These are phyloP conservation scores for Syncephalastrum contaminatum DNA, from an alignment of 371 early-diverging fungal genomes.

Conservation along the genomic window DNA sequence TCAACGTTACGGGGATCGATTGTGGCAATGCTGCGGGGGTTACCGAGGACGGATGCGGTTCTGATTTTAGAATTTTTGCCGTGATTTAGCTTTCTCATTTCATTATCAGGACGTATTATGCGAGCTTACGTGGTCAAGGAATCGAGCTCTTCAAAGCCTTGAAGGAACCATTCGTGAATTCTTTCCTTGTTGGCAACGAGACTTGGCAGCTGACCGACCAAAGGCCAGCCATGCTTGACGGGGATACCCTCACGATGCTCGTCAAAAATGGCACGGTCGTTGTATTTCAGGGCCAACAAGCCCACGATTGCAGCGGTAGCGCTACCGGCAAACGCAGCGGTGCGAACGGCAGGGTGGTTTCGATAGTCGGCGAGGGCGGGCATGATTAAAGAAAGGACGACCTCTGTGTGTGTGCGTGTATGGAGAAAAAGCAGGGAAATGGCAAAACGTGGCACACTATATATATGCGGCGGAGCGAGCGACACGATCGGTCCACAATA, in stretches of 20 bases:
- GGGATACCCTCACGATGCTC: slow-evolving; percentile 20
- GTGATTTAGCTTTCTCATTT: no score
- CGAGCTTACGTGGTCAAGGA: slow-evolving; percentile 28
- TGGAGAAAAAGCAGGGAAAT: slow-evolving; percentile 10
- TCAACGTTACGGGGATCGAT: slow-evolving; percentile 26
- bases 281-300: slow-evolving; percentile 31
- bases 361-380: slow-evolving; percentile 1
- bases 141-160: slow-evolving; percentile 5
- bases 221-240: slow-evolving; percentile 18
- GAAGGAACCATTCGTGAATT: slow-evolving; percentile 18
- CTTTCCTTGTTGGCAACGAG: slow-evolving; percentile 19
- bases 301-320: slow-evolving; percentile 18
- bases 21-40: slow-evolving; percentile 22
- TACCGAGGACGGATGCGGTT: slow-evolving; percentile 18
- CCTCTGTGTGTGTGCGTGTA: not conserved
- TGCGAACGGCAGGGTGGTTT: not conserved
- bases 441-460: slow-evolving; percentile 6
- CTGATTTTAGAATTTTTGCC: slow-evolving; percentile 3
- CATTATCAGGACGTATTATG: no score
- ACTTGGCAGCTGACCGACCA: slow-evolving; percentile 25
- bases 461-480: slow-evolving; percentile 5
- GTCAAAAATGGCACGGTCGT: slow-evolving; percentile 30
- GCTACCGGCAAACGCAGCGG: slow-evolving; percentile 3
- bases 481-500: slow-evolving; percentile 2
- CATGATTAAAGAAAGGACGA: slow-evolving; percentile 12